phyloP scores from a whole-genome alignment of 345 rosid species.

The Populus nigra region DNA sequence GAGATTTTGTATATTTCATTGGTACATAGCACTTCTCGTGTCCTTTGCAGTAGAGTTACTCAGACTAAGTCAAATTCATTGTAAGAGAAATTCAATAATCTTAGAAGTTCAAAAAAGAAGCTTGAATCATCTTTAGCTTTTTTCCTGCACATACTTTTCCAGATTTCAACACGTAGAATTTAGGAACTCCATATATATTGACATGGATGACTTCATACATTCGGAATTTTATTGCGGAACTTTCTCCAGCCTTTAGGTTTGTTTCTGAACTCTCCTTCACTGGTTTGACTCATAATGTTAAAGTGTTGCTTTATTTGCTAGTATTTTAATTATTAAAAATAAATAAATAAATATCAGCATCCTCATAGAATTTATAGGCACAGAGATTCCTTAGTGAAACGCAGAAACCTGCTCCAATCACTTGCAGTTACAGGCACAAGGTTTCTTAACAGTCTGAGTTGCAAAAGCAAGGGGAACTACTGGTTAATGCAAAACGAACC shows the following conservation, averaged over 20 bases:
- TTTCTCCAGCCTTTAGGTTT: not conserved
- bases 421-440: not conserved
- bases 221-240: too few relatives aligned
- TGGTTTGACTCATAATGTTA: not conserved
- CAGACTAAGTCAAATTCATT: not conserved
- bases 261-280: not conserved
- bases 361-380: not conserved
- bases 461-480: not conserved
- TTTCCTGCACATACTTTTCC: not conserved
- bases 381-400: not conserved
- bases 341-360: too few relatives aligned
- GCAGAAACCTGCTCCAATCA: not conserved
- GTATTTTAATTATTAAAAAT: too few relatives aligned
- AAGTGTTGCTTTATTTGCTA: not conserved
- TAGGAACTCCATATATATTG: not conserved
- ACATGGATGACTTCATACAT: not conserved
- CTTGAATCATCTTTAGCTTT: not conserved
- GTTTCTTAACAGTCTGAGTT: not conserved
- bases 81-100: not conserved
- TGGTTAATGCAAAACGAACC: not conserved
- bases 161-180: not conserved
- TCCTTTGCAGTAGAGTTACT: not conserved
- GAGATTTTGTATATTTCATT: conserved; percentile 7
- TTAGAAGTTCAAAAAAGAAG: not conserved
- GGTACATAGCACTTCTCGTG: conserved; percentile 17